Evolutionary conservation across 2,329 filamentous ascomycete species (phyloP).

Genomic region (Mollisiaceae sp.): DNA sequence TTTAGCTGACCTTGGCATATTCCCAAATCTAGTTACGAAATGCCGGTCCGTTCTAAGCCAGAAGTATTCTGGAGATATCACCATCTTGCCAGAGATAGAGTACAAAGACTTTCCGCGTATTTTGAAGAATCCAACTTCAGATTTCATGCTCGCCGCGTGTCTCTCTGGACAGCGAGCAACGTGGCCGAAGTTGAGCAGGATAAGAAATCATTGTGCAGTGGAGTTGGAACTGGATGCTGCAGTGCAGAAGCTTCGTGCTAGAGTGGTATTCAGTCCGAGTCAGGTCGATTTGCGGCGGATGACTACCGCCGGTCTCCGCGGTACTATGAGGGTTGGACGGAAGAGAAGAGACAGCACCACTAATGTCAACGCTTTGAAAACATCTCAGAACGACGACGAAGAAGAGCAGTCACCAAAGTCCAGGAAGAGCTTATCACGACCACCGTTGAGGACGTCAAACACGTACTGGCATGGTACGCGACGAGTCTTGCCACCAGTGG

Average conservation of each 20-base stretch:
- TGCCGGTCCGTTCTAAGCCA: slow-evolving; percentile 82
- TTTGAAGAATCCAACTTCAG: slow-evolving; percentile 80
- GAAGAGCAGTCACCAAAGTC: slow-evolving; percentile 18
- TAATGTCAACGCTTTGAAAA: slow-evolving; percentile 19
- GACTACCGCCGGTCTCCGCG: slow-evolving; percentile 30
- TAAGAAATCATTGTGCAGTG: slow-evolving; percentile 86
- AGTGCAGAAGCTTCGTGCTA: slow-evolving; percentile 69
- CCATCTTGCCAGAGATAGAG: slow-evolving; percentile 82
- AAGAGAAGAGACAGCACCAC: slow-evolving; percentile 36
- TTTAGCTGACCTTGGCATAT: slow-evolving; percentile 78
- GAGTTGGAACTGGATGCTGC: slow-evolving; percentile 83
- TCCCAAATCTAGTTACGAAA: slow-evolving; percentile 81
- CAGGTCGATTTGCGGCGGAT: slow-evolving; percentile 42
- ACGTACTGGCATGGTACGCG: slow-evolving; percentile 29
- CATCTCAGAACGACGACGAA: slow-evolving; percentile 19
- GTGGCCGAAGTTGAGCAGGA: slow-evolving; percentile 86
- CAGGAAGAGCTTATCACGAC: slow-evolving; percentile 28
- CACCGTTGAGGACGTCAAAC: slow-evolving; percentile 31
- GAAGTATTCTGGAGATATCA: slow-evolving; percentile 94
- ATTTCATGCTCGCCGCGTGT: slow-evolving; percentile 84
- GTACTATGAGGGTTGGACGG: slow-evolving; percentile 22
- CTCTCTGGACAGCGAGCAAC: slow-evolving; percentile 83
- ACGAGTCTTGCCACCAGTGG: slow-evolving; percentile 21
- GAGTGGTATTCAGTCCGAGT: slow-evolving; percentile 53
- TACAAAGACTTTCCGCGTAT: slow-evolving; percentile 77